Percentiles rank a stretch among this genome's conserved stretches.
These are phyloP conservation scores for Lipomyces yamadae DNA, from an alignment of 805 yeast genomes.

Conservation along the genomic window DNA sequence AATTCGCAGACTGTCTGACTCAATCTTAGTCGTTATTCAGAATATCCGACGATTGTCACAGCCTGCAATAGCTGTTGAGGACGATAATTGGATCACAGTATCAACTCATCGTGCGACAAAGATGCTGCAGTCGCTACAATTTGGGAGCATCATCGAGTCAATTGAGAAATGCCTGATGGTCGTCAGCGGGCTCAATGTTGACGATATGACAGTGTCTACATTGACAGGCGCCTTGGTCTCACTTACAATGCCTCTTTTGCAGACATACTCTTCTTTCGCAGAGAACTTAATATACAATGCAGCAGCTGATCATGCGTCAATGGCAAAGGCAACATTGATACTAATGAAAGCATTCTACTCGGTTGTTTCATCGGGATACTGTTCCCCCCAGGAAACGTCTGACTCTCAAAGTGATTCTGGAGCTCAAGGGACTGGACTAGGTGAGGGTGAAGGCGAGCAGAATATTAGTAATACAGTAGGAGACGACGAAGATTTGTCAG, in stretches of 20 bases:
- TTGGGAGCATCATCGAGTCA: conserved; percentile 47
- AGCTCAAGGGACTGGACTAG: conserved; percentile 87
- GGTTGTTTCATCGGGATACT: conserved; percentile 82
- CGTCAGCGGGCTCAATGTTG: conserved; percentile 49
- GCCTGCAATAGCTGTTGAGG: conserved; percentile 51
- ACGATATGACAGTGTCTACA: conserved; percentile 46
- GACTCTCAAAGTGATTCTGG: conserved; percentile 64
- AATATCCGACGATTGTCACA: conserved; percentile 44
- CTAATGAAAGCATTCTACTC: conserved; percentile 60
- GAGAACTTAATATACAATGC: conserved; percentile 52
- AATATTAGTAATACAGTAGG: conserved; percentile 83
- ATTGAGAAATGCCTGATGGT: conserved; percentile 48
- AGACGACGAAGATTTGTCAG: conserved; percentile 87
- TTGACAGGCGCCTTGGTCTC: conserved; percentile 44
- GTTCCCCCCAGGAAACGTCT: conserved; percentile 81
- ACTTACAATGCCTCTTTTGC: conserved; percentile 65
- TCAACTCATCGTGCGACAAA: conserved; percentile 19
- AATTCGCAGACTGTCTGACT: conserved; percentile 58
- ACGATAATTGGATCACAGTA: conserved; percentile 69
- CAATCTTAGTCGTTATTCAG: conserved; percentile 72
- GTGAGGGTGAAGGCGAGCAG: conserved; percentile 89
- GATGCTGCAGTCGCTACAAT: conserved; percentile 53
- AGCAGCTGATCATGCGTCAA: conserved; percentile 55
- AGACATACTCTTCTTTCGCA: conserved; percentile 61
- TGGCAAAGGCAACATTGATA: conserved; percentile 65